phyloP scores from a whole-genome alignment of 2,329 filamentous ascomycete genomes.

The Mycosphaerella sp. region DNA sequence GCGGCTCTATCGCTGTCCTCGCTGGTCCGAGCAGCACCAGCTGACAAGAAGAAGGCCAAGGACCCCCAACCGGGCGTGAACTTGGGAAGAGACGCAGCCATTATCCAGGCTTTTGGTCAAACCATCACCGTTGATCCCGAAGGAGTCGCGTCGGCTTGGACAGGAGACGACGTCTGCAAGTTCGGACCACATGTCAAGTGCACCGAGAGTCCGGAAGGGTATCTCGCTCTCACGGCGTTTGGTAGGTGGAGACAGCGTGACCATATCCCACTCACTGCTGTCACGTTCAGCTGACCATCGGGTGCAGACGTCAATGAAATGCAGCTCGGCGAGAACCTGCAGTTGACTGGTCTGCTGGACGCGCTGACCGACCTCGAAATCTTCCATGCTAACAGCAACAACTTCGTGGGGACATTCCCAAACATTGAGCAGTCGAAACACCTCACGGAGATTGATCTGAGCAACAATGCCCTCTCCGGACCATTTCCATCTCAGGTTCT shows the following conservation, averaged over 20 bases:
- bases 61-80: not conserved
- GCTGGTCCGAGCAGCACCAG: not conserved
- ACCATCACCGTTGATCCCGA: constrained; percentile 12
- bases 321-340: constrained; percentile 5
- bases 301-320: constrained; percentile 6
- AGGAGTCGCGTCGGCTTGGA: constrained; percentile 7
- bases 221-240: constrained; percentile 9
- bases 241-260: not conserved
- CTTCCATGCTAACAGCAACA: constrained; percentile 16
- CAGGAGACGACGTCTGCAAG: constrained; percentile 11
- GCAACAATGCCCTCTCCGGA: constrained; percentile 12
- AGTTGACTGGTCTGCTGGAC: constrained; percentile 7
- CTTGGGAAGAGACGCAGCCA: constrained; percentile 9
- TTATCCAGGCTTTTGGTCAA: constrained; percentile 12
- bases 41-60: not conserved
- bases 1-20: constrained; percentile 3
- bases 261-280: too few relatives aligned
- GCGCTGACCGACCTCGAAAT: constrained; percentile 11
- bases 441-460: constrained; percentile 15
- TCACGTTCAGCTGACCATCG: not conserved
- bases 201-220: constrained; percentile 2
- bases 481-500: constrained; percentile 10
- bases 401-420: constrained; percentile 13
- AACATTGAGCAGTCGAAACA: constrained; percentile 9
- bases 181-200: constrained; percentile 9